Percentiles rank a stretch among this genome's conserved stretches.
Evolutionary conservation across 305 asterid genomes (phyloP).

Genomic region (Fraxinus dipetala): DNA sequence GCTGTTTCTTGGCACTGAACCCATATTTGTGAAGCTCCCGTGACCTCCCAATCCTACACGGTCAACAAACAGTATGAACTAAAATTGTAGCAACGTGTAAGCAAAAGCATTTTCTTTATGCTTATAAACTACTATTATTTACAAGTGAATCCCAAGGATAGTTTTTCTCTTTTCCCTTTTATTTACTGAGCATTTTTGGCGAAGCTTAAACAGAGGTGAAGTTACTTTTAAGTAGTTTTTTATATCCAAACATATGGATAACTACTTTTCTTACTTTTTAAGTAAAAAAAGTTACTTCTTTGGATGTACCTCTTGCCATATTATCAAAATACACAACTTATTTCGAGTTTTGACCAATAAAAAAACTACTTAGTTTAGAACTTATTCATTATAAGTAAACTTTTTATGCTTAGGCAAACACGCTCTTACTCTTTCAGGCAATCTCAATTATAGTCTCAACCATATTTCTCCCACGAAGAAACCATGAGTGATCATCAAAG

Average conservation of each 20-base stretch:
- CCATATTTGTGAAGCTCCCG: constrained; percentile 70
- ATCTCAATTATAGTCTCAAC: not conserved
- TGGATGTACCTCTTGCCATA: not conserved
- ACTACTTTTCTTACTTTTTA: not conserved
- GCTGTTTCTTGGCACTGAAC: constrained; percentile 89
- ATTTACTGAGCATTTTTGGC: not conserved
- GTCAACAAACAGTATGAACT: constrained; percentile 12
- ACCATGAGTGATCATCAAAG: not conserved
- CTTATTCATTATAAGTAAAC: not conserved
- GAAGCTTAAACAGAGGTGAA: not conserved
- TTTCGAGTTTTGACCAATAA: not conserved
- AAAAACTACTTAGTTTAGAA: not conserved
- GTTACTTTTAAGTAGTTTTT: not conserved
- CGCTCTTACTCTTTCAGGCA: not conserved
- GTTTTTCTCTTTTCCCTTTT: not conserved
- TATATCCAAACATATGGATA: not conserved
- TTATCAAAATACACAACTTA: not conserved
- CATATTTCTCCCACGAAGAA: not conserved
- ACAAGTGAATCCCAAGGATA: not conserved
- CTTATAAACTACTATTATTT: not conserved
- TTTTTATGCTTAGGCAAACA: not conserved
- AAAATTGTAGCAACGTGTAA: not conserved
- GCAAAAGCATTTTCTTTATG: not conserved
- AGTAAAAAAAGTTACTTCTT: not conserved
- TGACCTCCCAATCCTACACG: constrained; percentile 70